Base-by-base conservation (phyloP, 805 yeast species). In the Candida lessepsii region DNA sequence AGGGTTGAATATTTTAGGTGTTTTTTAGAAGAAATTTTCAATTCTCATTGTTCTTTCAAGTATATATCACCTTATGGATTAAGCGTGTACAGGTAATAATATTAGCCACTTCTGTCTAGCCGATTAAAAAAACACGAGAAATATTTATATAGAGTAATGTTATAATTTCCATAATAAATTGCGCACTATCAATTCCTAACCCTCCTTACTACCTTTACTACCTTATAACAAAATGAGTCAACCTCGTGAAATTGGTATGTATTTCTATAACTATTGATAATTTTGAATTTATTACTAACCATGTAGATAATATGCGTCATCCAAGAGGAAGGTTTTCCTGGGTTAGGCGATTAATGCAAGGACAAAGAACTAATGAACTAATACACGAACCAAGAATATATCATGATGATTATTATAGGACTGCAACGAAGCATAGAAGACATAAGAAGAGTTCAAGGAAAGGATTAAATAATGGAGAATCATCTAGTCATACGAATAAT, bases 321-420 rank as follows among this genome's bases (percentile, higher is more conserved):
- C 43, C 24, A 10, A 30, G 45, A 15, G 47, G 51, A 9, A 29
- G 51, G 5, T 47, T 47, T 29, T 42, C 47, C 4, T 47, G 51
- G 51, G 51, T 47, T 4, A 40, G 41, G 34, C 37, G 51, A 35
- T 42, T 47, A 27, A 40, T 47, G 45, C 51, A 47, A 29, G 46
- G 46, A 14, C 48, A 41, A 21, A 43, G 42, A 26, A 28, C 35
- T 13, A 21, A 26, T 28, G 34, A 29, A 10, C 14, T 20, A 27
- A 21, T 20, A 5, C 28, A 17, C 19, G 29, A 21, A 10, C 33
- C n/a, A 25, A 13, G 35, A 26, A 9, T 25, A 6, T 34, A 32
- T 34, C 24, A 40, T 9, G 39, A 36, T 8, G 35, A 13, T 8
- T 34, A 34, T 25, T 34, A 40, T 17, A 40, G 35, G 18, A 15